Percentiles rank a stretch among this genome's conserved stretches.
phyloP scores from a whole-genome alignment of 2,329 filamentous ascomycete species.

The Colletotrichum sp. region DNA sequence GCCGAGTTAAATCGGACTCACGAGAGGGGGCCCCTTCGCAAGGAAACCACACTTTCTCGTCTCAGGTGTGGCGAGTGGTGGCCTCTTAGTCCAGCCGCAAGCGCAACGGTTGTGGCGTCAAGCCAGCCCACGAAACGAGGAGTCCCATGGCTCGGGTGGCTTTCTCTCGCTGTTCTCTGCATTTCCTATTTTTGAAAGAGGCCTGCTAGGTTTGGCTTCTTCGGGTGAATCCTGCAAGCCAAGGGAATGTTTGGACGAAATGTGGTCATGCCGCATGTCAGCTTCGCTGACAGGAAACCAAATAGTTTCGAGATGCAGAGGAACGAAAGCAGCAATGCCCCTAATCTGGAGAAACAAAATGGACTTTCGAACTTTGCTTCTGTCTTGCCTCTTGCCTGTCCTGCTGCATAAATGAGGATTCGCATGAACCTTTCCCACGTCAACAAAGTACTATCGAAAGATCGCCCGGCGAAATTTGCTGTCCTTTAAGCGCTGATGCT shows the following conservation, averaged over 20 bases:
- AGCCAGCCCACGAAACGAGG: neutral
- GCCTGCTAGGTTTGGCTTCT: neutral
- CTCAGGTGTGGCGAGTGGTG: neutral
- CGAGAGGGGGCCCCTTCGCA: neutral
- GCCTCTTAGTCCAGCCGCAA: neutral
- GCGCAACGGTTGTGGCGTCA: neutral
- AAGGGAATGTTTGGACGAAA: constrained; percentile 6
- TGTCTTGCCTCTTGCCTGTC: neutral
- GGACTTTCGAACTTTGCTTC: neutral
- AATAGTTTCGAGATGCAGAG: neutral
- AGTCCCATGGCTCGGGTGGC: neutral
- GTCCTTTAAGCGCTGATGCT: neutral
- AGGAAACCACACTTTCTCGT: neutral
- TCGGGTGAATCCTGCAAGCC: neutral
- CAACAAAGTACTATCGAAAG: neutral
- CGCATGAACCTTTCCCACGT: neutral
- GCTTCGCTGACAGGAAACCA: neutral
- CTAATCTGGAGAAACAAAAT: neutral
- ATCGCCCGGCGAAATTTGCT: neutral
- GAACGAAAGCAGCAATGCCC: neutral
- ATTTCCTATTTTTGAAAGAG: neutral
- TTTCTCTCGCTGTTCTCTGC: neutral
- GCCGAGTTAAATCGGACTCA: constrained; percentile 2
- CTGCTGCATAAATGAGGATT: neutral
- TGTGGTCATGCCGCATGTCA: neutral